These are phyloP conservation scores for Penicillium dipodomyicola DNA, from an alignment of 495 filamentous ascomycete genomes.

Conservation along the genomic window DNA sequence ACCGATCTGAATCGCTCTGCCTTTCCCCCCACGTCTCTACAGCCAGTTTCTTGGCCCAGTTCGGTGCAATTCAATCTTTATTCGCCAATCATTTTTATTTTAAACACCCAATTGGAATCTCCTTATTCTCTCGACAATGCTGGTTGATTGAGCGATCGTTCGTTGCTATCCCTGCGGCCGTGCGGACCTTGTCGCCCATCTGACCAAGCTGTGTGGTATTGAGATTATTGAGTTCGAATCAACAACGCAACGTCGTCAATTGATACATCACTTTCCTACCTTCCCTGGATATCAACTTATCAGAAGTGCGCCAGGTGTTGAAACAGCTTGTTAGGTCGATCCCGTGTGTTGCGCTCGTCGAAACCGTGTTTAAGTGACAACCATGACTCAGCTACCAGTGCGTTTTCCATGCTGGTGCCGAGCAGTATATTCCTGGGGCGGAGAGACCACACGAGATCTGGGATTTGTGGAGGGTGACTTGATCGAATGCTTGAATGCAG, in stretches of 20 bases:
- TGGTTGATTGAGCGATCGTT: conserved; percentile 14
- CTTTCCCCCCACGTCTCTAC: conserved; percentile 16
- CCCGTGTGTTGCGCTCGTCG: conserved; percentile 3
- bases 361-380: conserved; percentile 10
- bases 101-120: background rate
- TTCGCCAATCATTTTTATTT: background rate
- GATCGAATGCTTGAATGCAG: conserved; percentile 96
- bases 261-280: background rate
- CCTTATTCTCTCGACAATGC: conserved; percentile 16
- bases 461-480: conserved; percentile 97
- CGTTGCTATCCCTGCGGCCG: conserved; percentile 17
- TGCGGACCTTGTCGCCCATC: conserved; percentile 21
- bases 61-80: background rate
- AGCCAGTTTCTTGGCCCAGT: background rate
- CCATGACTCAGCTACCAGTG: conserved; percentile 68
- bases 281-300: background rate
- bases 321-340: background rate
- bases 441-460: conserved; percentile 91
- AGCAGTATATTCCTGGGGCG: conserved; percentile 94
- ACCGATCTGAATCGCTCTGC: conserved; percentile 26
- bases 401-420: conserved; percentile 95
- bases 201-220: conserved; percentile 9
- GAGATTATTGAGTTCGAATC: background rate
- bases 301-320: background rate
- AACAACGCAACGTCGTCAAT: background rate